Base-by-base conservation (phyloP, 768 basidiomycete genomes). In the Boletellus ananas region DNA sequence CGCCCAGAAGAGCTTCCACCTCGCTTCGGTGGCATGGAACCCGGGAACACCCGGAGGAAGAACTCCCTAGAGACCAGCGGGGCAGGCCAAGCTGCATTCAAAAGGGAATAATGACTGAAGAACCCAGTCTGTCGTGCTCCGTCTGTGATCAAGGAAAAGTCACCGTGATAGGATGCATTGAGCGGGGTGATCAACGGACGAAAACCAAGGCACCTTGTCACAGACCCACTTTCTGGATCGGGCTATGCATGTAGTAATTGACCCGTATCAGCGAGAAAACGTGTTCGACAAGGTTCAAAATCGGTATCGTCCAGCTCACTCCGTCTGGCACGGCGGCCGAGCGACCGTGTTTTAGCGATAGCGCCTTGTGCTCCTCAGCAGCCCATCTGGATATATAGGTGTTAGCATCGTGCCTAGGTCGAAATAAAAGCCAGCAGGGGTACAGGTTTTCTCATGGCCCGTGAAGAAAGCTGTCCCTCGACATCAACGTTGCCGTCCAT, bases 201-300 rank as follows among this genome's bases (percentile, higher is more conserved):
- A 43, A 25, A 42, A 27, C 6, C 18, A 38, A 34, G 36, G 27
- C 2, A 20, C 12, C 2, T n/a, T 47, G 45, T 44, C 52, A 45
- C 29, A 20, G 23, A 52, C 41, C 7, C 31, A 45, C 47, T 49
- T 8, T 29, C 37, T 33, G 40, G 34, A 40, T 45, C 37, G 29
- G 29, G 29, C 29, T 29, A 39, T 23, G 31, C 23, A 38, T 6
- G 29, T 27, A 38, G 54, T 36, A 12, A 52, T 43, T 10, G 39
- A 45, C 50, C 44, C 42, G 23, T 51, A 41, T 38, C 57, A 33
- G 45, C 36, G 44, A 43, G 50, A 43, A 44, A 54, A 51, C 47
- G 58, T 50, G 59, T 49, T 52, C 41, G 35, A 47, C 35, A 52
- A 56, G 46, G 59, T 55, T 58, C 58, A 33, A 46, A 42, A 43